A percentile compares a stretch with the other conserved stretches of the same genome.
phyloP scores from a whole-genome alignment of 805 yeast genomes.

The Metschnikowia drakensbergensis region DNA sequence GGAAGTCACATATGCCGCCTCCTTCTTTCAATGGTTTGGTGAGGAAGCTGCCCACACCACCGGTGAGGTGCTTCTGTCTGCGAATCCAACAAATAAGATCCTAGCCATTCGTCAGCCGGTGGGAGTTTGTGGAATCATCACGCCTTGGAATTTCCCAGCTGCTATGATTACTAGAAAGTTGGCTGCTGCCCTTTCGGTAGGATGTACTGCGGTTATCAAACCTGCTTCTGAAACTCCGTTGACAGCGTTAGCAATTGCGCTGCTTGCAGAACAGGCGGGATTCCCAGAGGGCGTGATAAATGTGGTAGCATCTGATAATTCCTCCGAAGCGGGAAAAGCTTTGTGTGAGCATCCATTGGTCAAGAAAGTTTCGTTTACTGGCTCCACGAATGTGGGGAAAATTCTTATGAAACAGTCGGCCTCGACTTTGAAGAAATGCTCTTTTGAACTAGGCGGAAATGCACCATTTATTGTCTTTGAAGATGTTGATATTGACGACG shows the following conservation, averaged over 20 bases:
- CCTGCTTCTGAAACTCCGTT: conserved; percentile 78
- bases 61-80: conserved; percentile 65
- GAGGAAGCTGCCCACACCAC: conserved; percentile 72
- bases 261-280: conserved; percentile 62
- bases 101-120: conserved; percentile 67
- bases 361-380: conserved; percentile 20
- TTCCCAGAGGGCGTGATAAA: conserved; percentile 68
- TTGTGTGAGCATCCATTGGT: conserved; percentile 38
- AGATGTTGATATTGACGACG: conserved; percentile 18
- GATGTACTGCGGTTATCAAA: conserved; percentile 72
- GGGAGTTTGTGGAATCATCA: conserved; percentile 74
- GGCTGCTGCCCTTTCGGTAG: conserved; percentile 77
- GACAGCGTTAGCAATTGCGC: conserved; percentile 64
- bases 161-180: conserved; percentile 74
- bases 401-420: conserved; percentile 19
- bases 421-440: conserved; percentile 18
- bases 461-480: conserved; percentile 22
- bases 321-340: conserved; percentile 48
- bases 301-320: conserved; percentile 47
- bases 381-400: conserved; percentile 22
- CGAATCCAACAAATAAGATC: conserved; percentile 46
- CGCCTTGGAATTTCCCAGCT: conserved; percentile 84
- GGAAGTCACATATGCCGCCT: conserved; percentile 62
- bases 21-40: conserved; percentile 87
- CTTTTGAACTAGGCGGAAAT: conserved; percentile 21